These are phyloP conservation scores for Sporothrix pallida DNA, from an alignment of 2,329 filamentous ascomycete species.

Conservation along the genomic window DNA sequence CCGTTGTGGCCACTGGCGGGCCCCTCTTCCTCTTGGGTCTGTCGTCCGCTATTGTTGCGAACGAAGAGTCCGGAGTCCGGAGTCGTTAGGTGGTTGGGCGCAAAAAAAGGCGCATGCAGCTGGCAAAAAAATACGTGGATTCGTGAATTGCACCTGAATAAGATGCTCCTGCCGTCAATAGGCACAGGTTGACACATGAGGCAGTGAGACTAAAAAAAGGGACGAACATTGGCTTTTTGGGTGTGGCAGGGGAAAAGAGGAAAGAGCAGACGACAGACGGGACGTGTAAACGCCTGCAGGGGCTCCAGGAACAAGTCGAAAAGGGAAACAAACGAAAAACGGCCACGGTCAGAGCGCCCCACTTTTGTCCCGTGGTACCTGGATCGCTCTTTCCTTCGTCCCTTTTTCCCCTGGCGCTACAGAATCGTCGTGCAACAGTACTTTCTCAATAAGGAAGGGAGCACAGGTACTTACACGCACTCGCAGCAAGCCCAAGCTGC, in stretches of 20 bases:
- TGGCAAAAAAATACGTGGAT: constrained; percentile 14
- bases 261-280: constrained; percentile 3
- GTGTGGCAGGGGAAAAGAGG: not conserved
- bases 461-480: constrained; percentile 4
- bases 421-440: constrained; percentile 3
- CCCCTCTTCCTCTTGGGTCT: not conserved
- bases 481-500: not conserved
- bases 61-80: not conserved
- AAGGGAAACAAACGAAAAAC: constrained; percentile 29
- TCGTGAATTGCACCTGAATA: not conserved
- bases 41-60: not conserved
- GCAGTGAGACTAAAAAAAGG: not conserved
- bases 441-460: constrained; percentile 15
- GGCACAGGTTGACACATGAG: not conserved
- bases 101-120: constrained; percentile 2
- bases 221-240: not conserved
- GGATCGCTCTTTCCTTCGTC: constrained; percentile 23
- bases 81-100: not conserved
- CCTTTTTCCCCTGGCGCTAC: constrained; percentile 29
- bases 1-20: constrained; percentile 16
- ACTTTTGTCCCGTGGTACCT: constrained; percentile 30
- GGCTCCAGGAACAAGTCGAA: not conserved
- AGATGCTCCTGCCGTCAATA: not conserved
- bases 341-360: constrained; percentile 16
- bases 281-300: not conserved